Evolutionary conservation across 768 basidiomycete species (phyloP), one percentile per base, ranked within the genome.

Genomic region (Lentinula guzmanii): DNA sequence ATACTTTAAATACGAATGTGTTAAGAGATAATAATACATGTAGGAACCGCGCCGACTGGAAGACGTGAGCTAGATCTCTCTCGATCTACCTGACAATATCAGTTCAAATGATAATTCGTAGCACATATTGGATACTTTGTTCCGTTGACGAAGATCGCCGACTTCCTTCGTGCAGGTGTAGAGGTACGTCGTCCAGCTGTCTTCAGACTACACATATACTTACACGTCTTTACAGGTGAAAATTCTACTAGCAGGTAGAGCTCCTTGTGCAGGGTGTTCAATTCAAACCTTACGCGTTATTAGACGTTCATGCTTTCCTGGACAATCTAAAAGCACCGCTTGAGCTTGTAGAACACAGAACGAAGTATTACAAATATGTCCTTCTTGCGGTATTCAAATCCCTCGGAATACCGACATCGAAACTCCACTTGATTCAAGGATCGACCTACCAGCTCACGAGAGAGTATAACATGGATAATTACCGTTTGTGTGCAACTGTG

Each of bases 71-170:
- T 6, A 41, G 58, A 53, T 65, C 21, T 11, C 62, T n/a, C 15
- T 51, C 9, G 18, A 31, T 46, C 24, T 16, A 53, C 5, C 28
- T 28, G 11, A 18, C 16, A 42, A 15, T 37, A 28, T 28, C 28
- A 9, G 21, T 63, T 62, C 35, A 52, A 59, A 24, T 53, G 60
- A 61, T 52, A 54, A 61, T 57, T 62, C 46, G 43, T 68, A 98
- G 96, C 96, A 6, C 97, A 98, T 69, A 89, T 98, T 61, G 97
- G 93, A 5, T 99, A 99, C 80, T 96, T 97, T 71, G 96, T 96
- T 0, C 87, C 97, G 2, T 76, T 98, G 63, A 87, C 86, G 24
- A 99, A 99, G 79, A 92, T 99, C 61, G 93, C 95, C 8, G 96
- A 98, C 76, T 98, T 99, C 74, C 75, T 98, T 48, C 82, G 85